Conservation (phyloP, 179 eudicot genomes). For the Beta lomatogona region DNA sequence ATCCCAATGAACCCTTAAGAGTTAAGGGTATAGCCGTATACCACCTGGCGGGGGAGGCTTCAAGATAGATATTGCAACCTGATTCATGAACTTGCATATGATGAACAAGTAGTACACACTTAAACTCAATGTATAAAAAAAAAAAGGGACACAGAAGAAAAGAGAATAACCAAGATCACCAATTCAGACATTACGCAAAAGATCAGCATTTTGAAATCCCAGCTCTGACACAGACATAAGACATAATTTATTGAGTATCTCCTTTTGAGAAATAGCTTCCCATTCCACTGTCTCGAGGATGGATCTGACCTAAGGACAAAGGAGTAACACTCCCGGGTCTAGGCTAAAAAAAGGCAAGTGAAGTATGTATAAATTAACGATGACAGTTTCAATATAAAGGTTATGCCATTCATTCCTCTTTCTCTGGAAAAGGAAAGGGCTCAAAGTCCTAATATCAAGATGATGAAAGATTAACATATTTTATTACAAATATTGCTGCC, state of each 20-base stretch:
- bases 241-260: not conserved
- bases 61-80: not conserved
- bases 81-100: not conserved
- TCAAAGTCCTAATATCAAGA: not conserved
- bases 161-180: not conserved
- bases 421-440: not conserved
- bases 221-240: not conserved
- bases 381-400: too few relatives aligned
- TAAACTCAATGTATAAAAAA: not conserved
- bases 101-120: not conserved
- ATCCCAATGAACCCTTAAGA: not conserved
- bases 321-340: too few relatives aligned
- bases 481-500: not conserved
- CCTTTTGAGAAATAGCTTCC: not conserved
- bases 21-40: not conserved
- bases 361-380: too few relatives aligned
- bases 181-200: not conserved
- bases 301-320: too few relatives aligned
- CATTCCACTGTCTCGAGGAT: not conserved
- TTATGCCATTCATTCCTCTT: too few relatives aligned
- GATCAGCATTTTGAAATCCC: not conserved
- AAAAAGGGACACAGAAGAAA: not conserved
- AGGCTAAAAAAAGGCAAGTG: too few relatives aligned
- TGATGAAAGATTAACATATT: not conserved
- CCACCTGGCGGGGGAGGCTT: not conserved